Evolutionary conservation across 2,329 filamentous ascomycete genomes (phyloP).

Genomic region (Atkinsonella hypoxylon): DNA sequence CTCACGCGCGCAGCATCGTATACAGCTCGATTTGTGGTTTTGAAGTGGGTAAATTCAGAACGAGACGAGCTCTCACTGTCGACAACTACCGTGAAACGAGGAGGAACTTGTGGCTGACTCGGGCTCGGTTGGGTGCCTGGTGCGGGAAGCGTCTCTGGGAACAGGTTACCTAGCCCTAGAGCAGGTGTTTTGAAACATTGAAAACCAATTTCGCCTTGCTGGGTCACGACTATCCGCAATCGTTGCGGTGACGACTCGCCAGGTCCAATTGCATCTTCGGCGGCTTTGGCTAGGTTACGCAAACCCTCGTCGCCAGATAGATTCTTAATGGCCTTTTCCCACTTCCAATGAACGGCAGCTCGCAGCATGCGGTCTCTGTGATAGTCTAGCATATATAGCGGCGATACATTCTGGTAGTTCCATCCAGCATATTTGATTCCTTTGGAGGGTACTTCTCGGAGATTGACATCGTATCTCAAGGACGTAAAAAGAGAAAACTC

Average conservation of each 20-base stretch:
- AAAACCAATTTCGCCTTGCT: conserved; percentile 34
- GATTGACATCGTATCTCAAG: conserved; percentile 54
- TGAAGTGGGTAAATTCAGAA: conserved; percentile 67
- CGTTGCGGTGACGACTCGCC: conserved; percentile 27
- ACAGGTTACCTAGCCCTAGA: conserved; percentile 39
- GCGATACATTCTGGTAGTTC: conserved; percentile 41
- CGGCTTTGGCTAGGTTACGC: conserved; percentile 19
- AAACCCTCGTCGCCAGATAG: conserved; percentile 37
- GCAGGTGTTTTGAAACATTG: conserved; percentile 25
- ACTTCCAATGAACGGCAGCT: conserved; percentile 45
- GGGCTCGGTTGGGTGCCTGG: conserved; percentile 19
- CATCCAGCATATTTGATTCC: conserved; percentile 33
- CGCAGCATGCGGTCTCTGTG: conserved; percentile 69
- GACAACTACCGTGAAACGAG: conserved; percentile 31
- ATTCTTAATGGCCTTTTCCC: conserved; percentile 31
- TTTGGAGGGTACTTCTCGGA: conserved; percentile 32
- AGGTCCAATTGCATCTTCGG: conserved; percentile 24
- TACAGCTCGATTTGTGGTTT: conserved; percentile 63
- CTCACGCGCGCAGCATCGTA: conserved; percentile 61
- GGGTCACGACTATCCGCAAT: conserved; percentile 42
- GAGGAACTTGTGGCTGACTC: conserved; percentile 15
- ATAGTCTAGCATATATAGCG: conserved; percentile 68
- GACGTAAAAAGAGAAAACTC: conserved; percentile 57
- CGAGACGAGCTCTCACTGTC: conserved; percentile 28
- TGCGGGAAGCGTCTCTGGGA: conserved; percentile 41